Conservation (phyloP, 2,329 filamentous ascomycete species). For the Xylariaceae sp. region DNA sequence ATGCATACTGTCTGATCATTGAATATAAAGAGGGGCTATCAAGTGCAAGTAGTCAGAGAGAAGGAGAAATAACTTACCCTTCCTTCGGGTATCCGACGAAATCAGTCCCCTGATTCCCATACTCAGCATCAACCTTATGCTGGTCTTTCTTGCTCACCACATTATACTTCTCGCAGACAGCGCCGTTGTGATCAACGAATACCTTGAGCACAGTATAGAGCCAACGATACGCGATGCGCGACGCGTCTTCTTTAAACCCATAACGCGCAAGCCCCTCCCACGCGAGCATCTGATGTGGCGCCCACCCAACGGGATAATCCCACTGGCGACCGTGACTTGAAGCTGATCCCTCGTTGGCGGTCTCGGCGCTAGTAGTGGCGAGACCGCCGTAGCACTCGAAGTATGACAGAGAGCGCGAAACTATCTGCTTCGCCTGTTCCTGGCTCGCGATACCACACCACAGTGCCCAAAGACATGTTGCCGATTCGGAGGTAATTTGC, state of each 20-base stretch:
- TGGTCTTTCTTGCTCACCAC: slow-evolving; percentile 3
- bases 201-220: slow-evolving; percentile 8
- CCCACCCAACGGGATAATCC: slow-evolving; percentile 11
- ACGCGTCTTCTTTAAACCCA: slow-evolving; percentile 1
- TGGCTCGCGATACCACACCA: slow-evolving; percentile 9
- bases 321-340: slow-evolving; percentile 3
- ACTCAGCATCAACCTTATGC: slow-evolving; percentile 6
- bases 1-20: no score
- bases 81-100: slow-evolving; percentile 6
- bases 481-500: neutral
- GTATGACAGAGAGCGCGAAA: slow-evolving; percentile 1
- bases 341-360: neutral
- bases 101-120: slow-evolving; percentile 7
- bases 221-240: slow-evolving; percentile 9
- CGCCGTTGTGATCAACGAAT: slow-evolving; percentile 11
- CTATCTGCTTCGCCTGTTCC: slow-evolving; percentile 1
- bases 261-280: slow-evolving; percentile 6
- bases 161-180: slow-evolving; percentile 10
- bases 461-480: slow-evolving; percentile 5
- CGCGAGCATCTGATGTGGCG: slow-evolving; percentile 9
- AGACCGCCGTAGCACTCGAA: slow-evolving; percentile 6
- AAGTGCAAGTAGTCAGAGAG: no score
- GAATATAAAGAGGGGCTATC: no score
- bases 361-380: slow-evolving; percentile 1
- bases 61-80: no score